A percentile compares a stretch with the other conserved stretches of the same genome.
Evolutionary conservation across 208 protist species (phyloP).

Genomic region (Trypanosoma brucei): DNA sequence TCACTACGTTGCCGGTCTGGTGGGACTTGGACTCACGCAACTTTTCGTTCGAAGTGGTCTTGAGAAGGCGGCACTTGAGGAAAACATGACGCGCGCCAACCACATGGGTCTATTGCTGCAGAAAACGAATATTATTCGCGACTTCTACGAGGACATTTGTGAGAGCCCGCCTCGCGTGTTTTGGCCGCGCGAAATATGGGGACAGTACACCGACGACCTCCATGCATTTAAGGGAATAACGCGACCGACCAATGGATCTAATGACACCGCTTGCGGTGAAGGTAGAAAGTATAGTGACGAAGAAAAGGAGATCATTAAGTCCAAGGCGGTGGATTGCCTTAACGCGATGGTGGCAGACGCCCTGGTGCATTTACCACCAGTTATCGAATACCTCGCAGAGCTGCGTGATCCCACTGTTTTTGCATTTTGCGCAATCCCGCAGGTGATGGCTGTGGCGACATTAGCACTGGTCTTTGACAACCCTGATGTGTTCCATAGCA

Average conservation of each 20-base stretch:
- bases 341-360: constrained; percentile 94
- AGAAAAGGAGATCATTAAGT: neutral
- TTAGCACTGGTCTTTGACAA: constrained; percentile 94
- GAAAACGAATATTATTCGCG: constrained; percentile 97
- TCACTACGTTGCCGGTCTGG: constrained; percentile 96
- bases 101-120: constrained; percentile 97
- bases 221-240: constrained; percentile 42
- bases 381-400: constrained; percentile 82
- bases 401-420: constrained; percentile 86
- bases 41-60: constrained; percentile 88
- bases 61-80: constrained; percentile 58
- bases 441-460: constrained; percentile 96
- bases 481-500: constrained; percentile 81
- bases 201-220: constrained; percentile 65
- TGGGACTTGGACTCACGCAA: constrained; percentile 92
- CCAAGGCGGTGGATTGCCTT: constrained; percentile 82
- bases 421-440: constrained; percentile 95
- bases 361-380: constrained; percentile 82
- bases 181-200: constrained; percentile 91
- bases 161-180: constrained; percentile 90
- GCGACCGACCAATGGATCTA: neutral
- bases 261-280: constrained; percentile 22
- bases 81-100: constrained; percentile 77
- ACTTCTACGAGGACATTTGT: constrained; percentile 95
- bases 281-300: neutral